Conservation (phyloP, 2,329 filamentous ascomycete genomes). For the Fusarium sp. region DNA sequence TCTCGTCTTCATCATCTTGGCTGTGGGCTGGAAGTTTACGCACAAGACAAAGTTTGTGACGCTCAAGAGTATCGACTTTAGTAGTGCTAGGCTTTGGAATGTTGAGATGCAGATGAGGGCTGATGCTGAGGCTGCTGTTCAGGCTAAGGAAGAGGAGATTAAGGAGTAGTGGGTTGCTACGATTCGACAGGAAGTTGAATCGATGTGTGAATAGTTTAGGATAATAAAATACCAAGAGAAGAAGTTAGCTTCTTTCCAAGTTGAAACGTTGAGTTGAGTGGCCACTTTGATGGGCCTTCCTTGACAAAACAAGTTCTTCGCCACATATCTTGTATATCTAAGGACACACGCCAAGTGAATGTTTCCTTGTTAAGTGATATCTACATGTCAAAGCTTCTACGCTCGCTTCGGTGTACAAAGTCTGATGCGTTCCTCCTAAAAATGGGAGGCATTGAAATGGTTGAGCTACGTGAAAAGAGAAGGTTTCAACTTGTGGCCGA, state of each 20-base stretch:
- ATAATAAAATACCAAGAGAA: neutral
- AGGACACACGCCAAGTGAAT: neutral
- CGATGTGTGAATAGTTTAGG: neutral
- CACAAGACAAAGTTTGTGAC: neutral
- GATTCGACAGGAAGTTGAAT: too few relatives aligned
- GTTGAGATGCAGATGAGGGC: neutral
- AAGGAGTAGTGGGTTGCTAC: neutral
- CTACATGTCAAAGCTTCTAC: neutral
- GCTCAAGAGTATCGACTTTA: neutral
- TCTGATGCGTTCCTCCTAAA: neutral
- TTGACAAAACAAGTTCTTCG: neutral
- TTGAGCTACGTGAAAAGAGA: neutral
- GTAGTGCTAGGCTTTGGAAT: neutral
- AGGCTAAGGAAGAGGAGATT: neutral
- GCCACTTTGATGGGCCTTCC: too few relatives aligned
- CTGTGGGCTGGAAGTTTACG: neutral
- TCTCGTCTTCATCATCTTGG: neutral
- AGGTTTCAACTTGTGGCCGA: neutral
- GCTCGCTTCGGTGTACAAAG: neutral
- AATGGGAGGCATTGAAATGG: neutral
- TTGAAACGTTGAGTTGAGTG: neutral
- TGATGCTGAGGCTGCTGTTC: neutral
- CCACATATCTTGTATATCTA: neutral
- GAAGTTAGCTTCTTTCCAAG: neutral
- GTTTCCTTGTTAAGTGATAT: neutral